phyloP scores from a whole-genome alignment of 2,329 filamentous ascomycete species.

The Cladobotryum mycophilum region DNA sequence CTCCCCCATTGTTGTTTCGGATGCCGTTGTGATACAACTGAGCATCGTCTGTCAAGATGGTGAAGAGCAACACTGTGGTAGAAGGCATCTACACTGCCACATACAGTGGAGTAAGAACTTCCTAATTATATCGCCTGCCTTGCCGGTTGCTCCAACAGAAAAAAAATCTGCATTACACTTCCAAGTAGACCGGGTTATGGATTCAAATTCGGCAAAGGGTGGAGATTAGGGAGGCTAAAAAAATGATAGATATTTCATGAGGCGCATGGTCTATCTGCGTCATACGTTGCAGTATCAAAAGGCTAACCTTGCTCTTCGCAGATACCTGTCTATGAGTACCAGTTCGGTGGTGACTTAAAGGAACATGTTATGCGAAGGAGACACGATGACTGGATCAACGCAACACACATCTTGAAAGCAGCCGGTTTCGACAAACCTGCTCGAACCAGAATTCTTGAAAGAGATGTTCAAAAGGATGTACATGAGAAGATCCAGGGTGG shows the following conservation, averaged over 20 bases:
- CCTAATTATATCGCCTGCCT: conserved; percentile 1
- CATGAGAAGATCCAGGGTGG: conserved; percentile 98
- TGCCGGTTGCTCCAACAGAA: background rate
- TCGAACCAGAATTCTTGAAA: conserved; percentile 86
- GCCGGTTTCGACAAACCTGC: conserved; percentile 97
- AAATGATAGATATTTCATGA: too few relatives aligned
- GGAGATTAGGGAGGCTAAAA: background rate
- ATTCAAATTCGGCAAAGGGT: background rate
- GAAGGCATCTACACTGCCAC: conserved; percentile 60
- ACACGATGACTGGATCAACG: conserved; percentile 96
- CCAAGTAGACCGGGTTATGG: background rate
- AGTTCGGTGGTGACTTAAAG: conserved; percentile 70
- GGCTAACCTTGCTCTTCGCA: conserved; percentile 29
- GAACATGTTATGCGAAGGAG: conserved; percentile 94
- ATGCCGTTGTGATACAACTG: background rate
- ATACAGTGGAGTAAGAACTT: conserved; percentile 56
- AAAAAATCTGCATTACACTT: too few relatives aligned
- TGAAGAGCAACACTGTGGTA: conserved; percentile 34
- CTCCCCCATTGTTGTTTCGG: conserved; percentile 4
- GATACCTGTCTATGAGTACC: conserved; percentile 93
- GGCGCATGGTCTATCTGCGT: too few relatives aligned
- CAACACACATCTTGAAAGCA: conserved; percentile 96
- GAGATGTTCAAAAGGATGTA: conserved; percentile 91
- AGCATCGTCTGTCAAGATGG: conserved; percentile 34
- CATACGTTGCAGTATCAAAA: too few relatives aligned